phyloP scores from a whole-genome alignment of 208 protist genomes.

The Acanthamoeba castellanii region DNA sequence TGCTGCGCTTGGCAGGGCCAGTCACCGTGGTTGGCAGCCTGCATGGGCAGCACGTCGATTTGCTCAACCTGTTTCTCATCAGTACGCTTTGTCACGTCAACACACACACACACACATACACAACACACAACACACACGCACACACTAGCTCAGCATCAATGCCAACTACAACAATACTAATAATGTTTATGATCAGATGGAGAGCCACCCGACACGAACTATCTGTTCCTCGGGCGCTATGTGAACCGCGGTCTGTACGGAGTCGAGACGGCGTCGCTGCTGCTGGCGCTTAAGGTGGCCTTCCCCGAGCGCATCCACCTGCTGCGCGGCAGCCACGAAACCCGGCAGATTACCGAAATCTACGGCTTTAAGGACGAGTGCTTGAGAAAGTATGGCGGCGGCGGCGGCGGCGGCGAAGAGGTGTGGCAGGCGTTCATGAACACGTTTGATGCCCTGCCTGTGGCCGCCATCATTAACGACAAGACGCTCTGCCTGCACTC shows the following conservation, averaged over 20 bases:
- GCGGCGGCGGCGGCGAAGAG: conserved; percentile 92
- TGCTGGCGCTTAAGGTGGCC: conserved; percentile 96
- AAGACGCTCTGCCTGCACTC: conserved; percentile 93
- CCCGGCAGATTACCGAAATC: conserved; percentile 88
- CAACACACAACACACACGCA: no score
- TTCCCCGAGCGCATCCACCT: conserved; percentile 93
- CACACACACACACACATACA: no score
- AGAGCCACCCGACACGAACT: conserved; percentile 92
- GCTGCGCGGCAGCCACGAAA: conserved; percentile 95
- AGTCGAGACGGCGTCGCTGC: conserved; percentile 95
- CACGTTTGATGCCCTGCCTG: conserved; percentile 98
- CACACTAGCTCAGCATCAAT: not conserved
- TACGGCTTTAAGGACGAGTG: conserved; percentile 99
- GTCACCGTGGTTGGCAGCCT: conserved; percentile 86
- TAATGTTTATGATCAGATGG: not conserved
- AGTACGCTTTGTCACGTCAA: not conserved
- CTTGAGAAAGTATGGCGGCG: conserved; percentile 98
- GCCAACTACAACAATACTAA: not conserved
- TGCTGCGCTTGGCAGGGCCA: not conserved
- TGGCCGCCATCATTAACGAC: conserved; percentile 97
- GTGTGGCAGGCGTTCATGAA: conserved; percentile 98
- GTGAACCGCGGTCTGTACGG: conserved; percentile 97
- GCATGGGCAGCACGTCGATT: conserved; percentile 87
- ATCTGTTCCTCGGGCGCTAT: conserved; percentile 98
- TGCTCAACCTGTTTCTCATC: conserved; percentile 80